phyloP scores from a whole-genome alignment of 345 rosid genomes.

The Kernera saxatilis region DNA sequence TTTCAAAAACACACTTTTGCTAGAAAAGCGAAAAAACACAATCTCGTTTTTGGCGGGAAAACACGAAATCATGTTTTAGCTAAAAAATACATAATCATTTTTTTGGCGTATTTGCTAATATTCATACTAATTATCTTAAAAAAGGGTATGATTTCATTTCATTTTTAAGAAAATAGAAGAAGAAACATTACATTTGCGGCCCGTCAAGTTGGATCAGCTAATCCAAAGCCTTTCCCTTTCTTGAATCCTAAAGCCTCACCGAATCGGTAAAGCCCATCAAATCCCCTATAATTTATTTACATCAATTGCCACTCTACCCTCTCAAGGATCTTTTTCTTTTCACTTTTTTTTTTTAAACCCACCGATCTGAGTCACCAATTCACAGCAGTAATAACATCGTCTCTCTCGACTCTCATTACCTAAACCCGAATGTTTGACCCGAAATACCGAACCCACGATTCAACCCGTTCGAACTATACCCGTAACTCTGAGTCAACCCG shows the following conservation, averaged over 20 bases:
- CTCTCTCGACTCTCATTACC: conserved; percentile 30
- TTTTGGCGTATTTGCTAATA: too few relatives aligned
- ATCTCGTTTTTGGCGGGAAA: too few relatives aligned
- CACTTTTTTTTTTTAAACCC: too few relatives aligned
- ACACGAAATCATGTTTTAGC: too few relatives aligned
- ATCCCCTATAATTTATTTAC: conserved; percentile 21
- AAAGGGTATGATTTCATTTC: too few relatives aligned
- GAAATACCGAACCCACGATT: conserved; percentile 53
- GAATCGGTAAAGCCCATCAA: neutral
- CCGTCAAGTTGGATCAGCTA: neutral
- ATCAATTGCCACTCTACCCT: conserved; percentile 7
- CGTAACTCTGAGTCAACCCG: conserved; percentile 34
- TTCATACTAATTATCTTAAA: too few relatives aligned
- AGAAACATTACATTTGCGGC: neutral
- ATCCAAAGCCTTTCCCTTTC: neutral
- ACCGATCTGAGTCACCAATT: neutral
- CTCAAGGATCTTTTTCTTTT: neutral
- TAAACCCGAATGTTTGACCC: conserved; percentile 52
- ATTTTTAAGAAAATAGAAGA: too few relatives aligned
- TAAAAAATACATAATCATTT: too few relatives aligned
- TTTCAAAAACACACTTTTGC: too few relatives aligned
- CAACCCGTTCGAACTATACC: conserved; percentile 31
- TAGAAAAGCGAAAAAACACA: too few relatives aligned
- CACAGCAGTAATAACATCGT: neutral
- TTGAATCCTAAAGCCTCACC: conserved; percentile 2